These are phyloP conservation scores for Capronia americana DNA, from an alignment of 2,329 filamentous ascomycete genomes.

Conservation along the genomic window DNA sequence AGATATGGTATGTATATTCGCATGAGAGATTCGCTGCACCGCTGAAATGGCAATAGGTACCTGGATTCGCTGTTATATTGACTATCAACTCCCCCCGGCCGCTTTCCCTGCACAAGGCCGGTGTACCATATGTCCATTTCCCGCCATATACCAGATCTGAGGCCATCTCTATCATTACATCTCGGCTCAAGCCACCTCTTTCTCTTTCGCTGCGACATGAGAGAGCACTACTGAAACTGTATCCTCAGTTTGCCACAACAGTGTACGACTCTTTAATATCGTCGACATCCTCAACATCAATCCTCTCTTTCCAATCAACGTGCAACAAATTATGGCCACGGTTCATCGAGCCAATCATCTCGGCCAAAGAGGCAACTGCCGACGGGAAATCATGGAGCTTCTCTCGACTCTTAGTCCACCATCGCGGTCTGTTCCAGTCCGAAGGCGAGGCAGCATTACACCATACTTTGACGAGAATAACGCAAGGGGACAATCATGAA, in stretches of 20 bases:
- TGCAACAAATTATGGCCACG: conserved; percentile 81
- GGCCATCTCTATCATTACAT: conserved; percentile 76
- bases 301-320: conserved; percentile 73
- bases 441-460: conserved; percentile 54
- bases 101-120: conserved; percentile 71
- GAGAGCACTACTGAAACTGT: conserved; percentile 43
- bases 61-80: conserved; percentile 76
- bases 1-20: conserved; percentile 54
- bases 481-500: neutral
- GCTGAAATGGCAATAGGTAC: conserved; percentile 64
- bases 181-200: conserved; percentile 41
- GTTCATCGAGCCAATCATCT: conserved; percentile 78
- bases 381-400: conserved; percentile 76
- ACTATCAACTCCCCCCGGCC: conserved; percentile 75
- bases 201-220: conserved; percentile 27
- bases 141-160: conserved; percentile 82
- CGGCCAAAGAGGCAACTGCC: conserved; percentile 62
- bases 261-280: conserved; percentile 87
- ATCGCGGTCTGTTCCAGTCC: conserved; percentile 53
- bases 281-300: conserved; percentile 74
- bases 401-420: conserved; percentile 73
- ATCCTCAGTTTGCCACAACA: conserved; percentile 76
- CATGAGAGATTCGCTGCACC: conserved; percentile 24
- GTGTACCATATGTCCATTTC: conserved; percentile 80
- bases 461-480: conserved; percentile 40